Percentiles rank a stretch among this genome's conserved stretches.
phyloP scores from a whole-genome alignment of 1,139 yeast species.

The Debaryomyces nepalensis region DNA sequence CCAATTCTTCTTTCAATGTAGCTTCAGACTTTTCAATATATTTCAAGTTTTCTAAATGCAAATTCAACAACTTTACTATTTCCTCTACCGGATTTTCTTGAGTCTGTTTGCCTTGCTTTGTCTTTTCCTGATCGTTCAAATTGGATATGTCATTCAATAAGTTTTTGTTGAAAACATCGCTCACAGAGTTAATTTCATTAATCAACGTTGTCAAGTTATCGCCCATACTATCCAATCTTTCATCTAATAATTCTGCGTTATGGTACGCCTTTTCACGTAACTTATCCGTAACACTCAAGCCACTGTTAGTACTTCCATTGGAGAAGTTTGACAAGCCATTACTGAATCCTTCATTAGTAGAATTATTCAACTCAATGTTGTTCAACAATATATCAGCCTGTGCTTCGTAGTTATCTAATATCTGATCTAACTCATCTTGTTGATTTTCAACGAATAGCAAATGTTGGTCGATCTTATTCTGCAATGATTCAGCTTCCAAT shows the following conservation, averaged over 20 bases:
- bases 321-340: constrained; percentile 9
- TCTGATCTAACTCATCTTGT: constrained; percentile 85
- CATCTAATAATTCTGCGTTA: constrained; percentile 85
- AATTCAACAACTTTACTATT: constrained; percentile 79
- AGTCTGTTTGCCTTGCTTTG: constrained; percentile 30
- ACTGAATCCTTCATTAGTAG: constrained; percentile 16
- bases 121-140: constrained; percentile 23
- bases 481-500: constrained; percentile 81
- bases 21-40: constrained; percentile 81
- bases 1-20: constrained; percentile 68
- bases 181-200: constrained; percentile 83
- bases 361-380: constrained; percentile 40
- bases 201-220: constrained; percentile 76
- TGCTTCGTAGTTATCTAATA: constrained; percentile 82
- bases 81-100: constrained; percentile 59
- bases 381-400: constrained; percentile 71
- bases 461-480: constrained; percentile 84
- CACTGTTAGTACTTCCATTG: constrained; percentile 17
- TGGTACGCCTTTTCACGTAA: constrained; percentile 90
- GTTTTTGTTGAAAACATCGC: constrained; percentile 75
- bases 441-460: constrained; percentile 85
- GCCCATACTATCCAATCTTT: constrained; percentile 77
- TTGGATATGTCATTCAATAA: constrained; percentile 32
- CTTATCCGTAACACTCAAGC: constrained; percentile 66
- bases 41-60: constrained; percentile 87